These are phyloP conservation scores for Trametes cubensis DNA, from an alignment of 768 basidiomycete genomes.

Conservation along the genomic window DNA sequence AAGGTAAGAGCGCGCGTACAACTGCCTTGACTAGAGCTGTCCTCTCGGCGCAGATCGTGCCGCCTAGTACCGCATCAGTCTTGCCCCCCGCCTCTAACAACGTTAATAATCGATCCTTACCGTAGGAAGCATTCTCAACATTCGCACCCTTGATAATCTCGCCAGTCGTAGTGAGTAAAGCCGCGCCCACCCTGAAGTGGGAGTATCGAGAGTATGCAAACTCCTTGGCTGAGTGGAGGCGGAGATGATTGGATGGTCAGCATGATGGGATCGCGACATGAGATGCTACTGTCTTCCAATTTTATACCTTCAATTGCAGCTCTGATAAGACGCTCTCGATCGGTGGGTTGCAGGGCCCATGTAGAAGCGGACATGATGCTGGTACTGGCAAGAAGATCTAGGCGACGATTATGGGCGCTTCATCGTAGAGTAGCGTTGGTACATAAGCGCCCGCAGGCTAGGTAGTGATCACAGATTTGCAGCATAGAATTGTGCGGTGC, in stretches of 20 bases:
- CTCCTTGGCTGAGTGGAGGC: conserved; percentile 55
- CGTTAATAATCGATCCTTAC: too few relatives aligned
- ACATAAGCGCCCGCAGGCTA: too few relatives aligned
- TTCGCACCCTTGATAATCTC: conserved; percentile 83
- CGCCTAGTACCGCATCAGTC: conserved; percentile 51
- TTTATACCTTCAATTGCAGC: conserved; percentile 63
- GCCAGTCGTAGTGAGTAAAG: conserved; percentile 71
- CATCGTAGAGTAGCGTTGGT: too few relatives aligned
- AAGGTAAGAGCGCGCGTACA: too few relatives aligned
- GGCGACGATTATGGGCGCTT: too few relatives aligned
- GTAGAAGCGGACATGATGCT: conserved; percentile 26
- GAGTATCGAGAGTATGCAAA: conserved; percentile 84
- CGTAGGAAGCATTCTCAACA: conserved; percentile 92
- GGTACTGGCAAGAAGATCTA: neutral
- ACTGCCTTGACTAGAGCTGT: conserved; percentile 95
- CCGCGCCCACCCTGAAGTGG: conserved; percentile 91
- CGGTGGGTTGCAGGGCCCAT: conserved; percentile 41
- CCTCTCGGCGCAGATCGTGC: conserved; percentile 90
- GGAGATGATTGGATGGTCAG: too few relatives aligned
- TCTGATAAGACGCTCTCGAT: conserved; percentile 53
- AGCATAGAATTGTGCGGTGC: too few relatives aligned
- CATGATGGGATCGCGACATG: too few relatives aligned
- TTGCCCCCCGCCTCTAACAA: too few relatives aligned
- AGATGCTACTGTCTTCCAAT: too few relatives aligned
- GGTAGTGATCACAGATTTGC: too few relatives aligned